Evolutionary conservation across 345 rosid genomes (phyloP).

Genomic region (Aethionema arabicum): DNA sequence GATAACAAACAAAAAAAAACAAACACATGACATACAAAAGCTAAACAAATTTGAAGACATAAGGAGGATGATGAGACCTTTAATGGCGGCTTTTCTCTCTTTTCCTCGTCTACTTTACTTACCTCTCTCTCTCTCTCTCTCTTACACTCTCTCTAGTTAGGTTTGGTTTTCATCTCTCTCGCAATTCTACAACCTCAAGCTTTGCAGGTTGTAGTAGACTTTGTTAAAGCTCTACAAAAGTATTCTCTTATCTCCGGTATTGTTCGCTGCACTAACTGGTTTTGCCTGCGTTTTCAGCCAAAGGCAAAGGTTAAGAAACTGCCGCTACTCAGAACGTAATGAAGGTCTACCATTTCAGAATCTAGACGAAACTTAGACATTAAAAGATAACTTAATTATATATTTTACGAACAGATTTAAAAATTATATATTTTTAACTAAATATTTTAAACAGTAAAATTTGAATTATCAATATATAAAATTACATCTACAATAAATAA

Average conservation of each 20-base stretch:
- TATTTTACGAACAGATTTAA: no score
- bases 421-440: no score
- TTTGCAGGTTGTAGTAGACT: constrained; percentile 54
- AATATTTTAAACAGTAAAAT: no score
- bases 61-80: constrained; percentile 28
- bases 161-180: constrained; percentile 31
- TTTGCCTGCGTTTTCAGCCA: constrained; percentile 51
- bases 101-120: constrained; percentile 31
- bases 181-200: constrained; percentile 50
- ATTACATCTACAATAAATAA: no score
- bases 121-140: constrained; percentile 1
- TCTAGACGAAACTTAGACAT: no score
- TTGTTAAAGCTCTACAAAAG: constrained; percentile 68
- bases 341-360: no score
- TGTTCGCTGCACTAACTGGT: constrained; percentile 66
- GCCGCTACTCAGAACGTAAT: no score
- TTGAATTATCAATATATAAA: no score
- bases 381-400: no score
- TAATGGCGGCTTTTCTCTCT: constrained; percentile 3
- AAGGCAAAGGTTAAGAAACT: not conserved
- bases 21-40: constrained; percentile 14
- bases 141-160: constrained; percentile 26
- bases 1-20: constrained; percentile 21
- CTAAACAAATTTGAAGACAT: constrained; percentile 24
- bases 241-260: constrained; percentile 77